Percentiles rank a stretch among this genome's conserved stretches.
Evolutionary conservation across 2,329 filamentous ascomycete genomes (phyloP).

Genomic region (Periglandula ipomoeae): DNA sequence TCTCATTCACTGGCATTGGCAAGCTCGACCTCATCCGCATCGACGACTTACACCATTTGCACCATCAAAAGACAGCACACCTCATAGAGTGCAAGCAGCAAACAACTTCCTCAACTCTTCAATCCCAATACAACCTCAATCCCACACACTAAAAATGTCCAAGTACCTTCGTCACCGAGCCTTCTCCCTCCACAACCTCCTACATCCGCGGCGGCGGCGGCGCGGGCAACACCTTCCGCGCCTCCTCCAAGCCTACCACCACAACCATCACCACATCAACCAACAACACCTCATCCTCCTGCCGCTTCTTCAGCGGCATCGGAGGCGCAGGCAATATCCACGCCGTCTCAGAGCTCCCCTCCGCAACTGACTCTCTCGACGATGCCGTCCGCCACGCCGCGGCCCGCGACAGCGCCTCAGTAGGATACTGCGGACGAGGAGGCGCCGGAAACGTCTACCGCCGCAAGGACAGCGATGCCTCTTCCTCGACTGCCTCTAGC

Average conservation of each 20-base stretch:
- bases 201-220: conserved; percentile 45
- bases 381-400: conserved; percentile 36
- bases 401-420: conserved; percentile 29
- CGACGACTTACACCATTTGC: neutral
- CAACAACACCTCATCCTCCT: conserved; percentile 24
- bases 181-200: conserved; percentile 20
- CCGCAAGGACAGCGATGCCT: conserved; percentile 26
- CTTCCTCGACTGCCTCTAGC: conserved; percentile 12
- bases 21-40: neutral
- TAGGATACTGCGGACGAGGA: conserved; percentile 57
- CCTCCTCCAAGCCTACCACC: conserved; percentile 30
- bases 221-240: conserved; percentile 46
- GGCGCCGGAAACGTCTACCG: conserved; percentile 59
- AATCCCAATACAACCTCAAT: neutral
- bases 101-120: conserved; percentile 4
- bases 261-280: conserved; percentile 35
- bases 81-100: neutral
- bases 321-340: conserved; percentile 58
- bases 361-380: conserved; percentile 38
- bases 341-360: conserved; percentile 31
- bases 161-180: conserved; percentile 24
- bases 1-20: neutral
- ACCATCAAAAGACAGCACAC: too few species aligned
- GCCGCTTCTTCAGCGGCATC: conserved; percentile 55
- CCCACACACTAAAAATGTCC: conserved; percentile 13